phyloP scores from a whole-genome alignment of 2,329 filamentous ascomycete species.

The Aspergillus oerlinghausenensis region DNA sequence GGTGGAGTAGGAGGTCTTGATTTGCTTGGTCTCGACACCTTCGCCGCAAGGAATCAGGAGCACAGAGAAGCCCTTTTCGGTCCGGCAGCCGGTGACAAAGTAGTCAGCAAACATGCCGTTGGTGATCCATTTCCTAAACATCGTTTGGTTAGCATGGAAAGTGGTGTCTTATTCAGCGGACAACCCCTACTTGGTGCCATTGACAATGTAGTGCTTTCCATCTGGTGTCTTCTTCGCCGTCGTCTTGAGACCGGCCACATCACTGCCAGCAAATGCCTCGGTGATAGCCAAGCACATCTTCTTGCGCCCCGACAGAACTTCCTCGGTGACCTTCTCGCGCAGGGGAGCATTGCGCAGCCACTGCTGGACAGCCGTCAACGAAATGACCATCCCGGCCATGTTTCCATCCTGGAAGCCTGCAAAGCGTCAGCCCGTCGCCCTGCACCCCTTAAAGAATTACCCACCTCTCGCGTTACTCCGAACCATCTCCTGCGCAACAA shows the following conservation, averaged over 20 bases:
- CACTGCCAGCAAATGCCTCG: slow-evolving; percentile 79
- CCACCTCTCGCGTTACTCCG: slow-evolving; percentile 62
- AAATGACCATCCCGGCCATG: slow-evolving; percentile 81
- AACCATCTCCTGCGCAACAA: slow-evolving; percentile 68
- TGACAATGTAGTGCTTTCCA: slow-evolving; percentile 64
- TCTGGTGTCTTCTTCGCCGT: slow-evolving; percentile 72
- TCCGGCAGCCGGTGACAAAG: slow-evolving; percentile 76
- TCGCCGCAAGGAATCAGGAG: slow-evolving; percentile 70
- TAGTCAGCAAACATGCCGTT: slow-evolving; percentile 78
- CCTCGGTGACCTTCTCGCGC: slow-evolving; percentile 62
- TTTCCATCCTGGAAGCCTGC: slow-evolving; percentile 75
- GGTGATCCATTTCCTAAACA: slow-evolving; percentile 79
- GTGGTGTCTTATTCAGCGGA: background rate
- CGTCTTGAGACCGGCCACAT: slow-evolving; percentile 74
- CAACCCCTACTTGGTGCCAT: slow-evolving; percentile 34
- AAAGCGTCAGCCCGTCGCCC: background rate
- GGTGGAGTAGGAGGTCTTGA: slow-evolving; percentile 68
- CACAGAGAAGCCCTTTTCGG: slow-evolving; percentile 73
- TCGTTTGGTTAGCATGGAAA: slow-evolving; percentile 3
- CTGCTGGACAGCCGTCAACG: slow-evolving; percentile 73
- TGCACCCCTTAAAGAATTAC: background rate
- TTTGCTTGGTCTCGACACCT: slow-evolving; percentile 59
- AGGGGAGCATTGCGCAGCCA: slow-evolving; percentile 66
- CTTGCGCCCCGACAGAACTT: slow-evolving; percentile 75
- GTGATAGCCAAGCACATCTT: slow-evolving; percentile 86